Evolutionary conservation across 169 alveolate genomes (phyloP).

Genomic region (Plasmodium knowlesi): DNA sequence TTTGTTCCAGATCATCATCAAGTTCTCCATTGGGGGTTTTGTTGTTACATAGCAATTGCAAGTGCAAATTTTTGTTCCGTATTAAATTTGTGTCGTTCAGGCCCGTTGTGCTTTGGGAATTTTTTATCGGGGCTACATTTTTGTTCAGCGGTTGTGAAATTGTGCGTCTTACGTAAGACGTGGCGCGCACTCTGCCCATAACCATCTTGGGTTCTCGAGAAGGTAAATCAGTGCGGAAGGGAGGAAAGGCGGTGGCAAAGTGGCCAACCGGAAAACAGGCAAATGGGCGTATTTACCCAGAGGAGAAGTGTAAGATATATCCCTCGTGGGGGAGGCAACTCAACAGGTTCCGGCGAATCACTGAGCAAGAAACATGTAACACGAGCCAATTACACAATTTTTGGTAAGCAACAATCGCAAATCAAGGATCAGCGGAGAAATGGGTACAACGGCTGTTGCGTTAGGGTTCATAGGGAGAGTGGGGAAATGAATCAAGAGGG

Average conservation of each 20-base stretch:
- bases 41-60: constrained; percentile 68
- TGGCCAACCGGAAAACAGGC: background rate
- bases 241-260: background rate
- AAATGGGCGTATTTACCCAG: background rate
- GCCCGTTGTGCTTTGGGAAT: constrained; percentile 9
- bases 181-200: constrained; percentile 83
- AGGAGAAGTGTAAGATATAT: background rate
- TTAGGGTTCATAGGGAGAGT: background rate
- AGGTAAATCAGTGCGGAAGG: background rate
- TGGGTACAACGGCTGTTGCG: background rate
- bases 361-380: background rate
- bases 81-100: constrained; percentile 69
- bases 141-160: constrained; percentile 80
- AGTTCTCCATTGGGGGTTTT: constrained; percentile 3
- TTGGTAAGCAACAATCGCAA: background rate
- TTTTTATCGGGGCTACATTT: constrained; percentile 21
- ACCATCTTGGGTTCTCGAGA: constrained; percentile 69
- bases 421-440: background rate
- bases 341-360: background rate
- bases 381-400: background rate
- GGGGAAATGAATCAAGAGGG: background rate
- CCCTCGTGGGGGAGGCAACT: background rate
- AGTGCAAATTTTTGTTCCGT: constrained; percentile 61
- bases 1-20: constrained; percentile 10
- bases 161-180: constrained; percentile 83